These are phyloP conservation scores for Huntiella decipiens DNA, from an alignment of 2,329 filamentous ascomycete genomes.

Conservation along the genomic window DNA sequence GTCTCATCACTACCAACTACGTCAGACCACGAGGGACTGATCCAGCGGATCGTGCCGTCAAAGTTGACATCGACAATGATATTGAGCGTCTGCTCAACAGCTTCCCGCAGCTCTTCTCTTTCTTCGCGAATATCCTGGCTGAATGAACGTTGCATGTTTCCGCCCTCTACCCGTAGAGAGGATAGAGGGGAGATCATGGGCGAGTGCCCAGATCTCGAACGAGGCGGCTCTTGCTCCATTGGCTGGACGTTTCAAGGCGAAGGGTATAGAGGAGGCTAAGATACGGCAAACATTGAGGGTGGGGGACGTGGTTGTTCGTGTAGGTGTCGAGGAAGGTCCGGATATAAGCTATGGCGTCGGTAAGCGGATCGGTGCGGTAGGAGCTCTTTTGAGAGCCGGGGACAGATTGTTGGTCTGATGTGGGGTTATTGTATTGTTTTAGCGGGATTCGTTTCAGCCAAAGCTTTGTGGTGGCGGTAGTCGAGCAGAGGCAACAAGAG, in stretches of 20 bases:
- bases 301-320: neutral
- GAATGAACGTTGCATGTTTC: slow-evolving; percentile 44
- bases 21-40: slow-evolving; percentile 88
- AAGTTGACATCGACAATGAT: slow-evolving; percentile 88
- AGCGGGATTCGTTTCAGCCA: too few species aligned
- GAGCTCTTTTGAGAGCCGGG: too few species aligned
- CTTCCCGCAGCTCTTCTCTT: slow-evolving; percentile 81
- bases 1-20: slow-evolving; percentile 66
- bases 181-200: slow-evolving; percentile 20
- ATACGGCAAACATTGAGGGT: slow-evolving; percentile 4
- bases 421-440: too few species aligned
- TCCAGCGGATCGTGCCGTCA: slow-evolving; percentile 82
- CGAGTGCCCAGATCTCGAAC: slow-evolving; percentile 4
- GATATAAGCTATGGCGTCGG: too few species aligned
- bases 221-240: slow-evolving; percentile 3
- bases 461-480: too few species aligned
- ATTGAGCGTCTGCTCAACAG: slow-evolving; percentile 89
- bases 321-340: too few species aligned
- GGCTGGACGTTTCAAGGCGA: slow-evolving; percentile 1
- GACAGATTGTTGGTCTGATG: too few species aligned
- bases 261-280: slow-evolving; percentile 1
- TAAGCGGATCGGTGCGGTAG: too few species aligned
- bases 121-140: slow-evolving; percentile 87
- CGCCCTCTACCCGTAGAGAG: slow-evolving; percentile 30
- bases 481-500: too few species aligned